These are phyloP conservation scores for Cladophialophora chaetospira DNA, from an alignment of 2,329 filamentous ascomycete genomes.

Conservation along the genomic window DNA sequence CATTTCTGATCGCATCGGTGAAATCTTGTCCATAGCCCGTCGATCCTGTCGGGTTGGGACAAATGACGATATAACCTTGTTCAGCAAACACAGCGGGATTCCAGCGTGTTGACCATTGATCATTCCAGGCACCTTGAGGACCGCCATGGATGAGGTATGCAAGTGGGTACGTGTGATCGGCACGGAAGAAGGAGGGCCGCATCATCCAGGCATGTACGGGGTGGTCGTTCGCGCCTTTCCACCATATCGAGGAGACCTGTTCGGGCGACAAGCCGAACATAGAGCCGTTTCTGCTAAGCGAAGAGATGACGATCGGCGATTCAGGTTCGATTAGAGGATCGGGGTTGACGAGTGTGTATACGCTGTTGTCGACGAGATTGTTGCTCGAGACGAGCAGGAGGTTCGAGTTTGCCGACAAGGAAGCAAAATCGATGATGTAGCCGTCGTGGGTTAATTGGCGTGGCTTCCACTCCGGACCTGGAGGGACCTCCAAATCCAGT, in stretches of 20 bases:
- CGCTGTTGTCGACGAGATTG: constrained; percentile 48
- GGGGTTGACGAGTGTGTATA: constrained; percentile 46
- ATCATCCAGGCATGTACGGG: constrained; percentile 51
- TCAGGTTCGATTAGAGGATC: constrained; percentile 29
- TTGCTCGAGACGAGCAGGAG: constrained; percentile 47
- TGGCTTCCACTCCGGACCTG: constrained; percentile 16
- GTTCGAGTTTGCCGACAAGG: constrained; percentile 39
- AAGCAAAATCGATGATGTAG: constrained; percentile 44
- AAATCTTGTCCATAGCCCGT: constrained; percentile 59
- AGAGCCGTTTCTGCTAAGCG: constrained; percentile 40
- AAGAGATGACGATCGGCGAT: constrained; percentile 42
- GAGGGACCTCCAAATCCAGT: constrained; percentile 20
- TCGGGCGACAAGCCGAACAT: constrained; percentile 45
- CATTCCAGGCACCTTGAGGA: constrained; percentile 54
- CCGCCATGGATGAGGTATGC: constrained; percentile 59
- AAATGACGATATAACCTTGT: constrained; percentile 62
- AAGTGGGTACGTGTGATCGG: constrained; percentile 53
- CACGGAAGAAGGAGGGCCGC: constrained; percentile 50
- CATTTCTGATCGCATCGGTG: constrained; percentile 54
- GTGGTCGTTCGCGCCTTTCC: constrained; percentile 47
- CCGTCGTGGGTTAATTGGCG: constrained; percentile 45
- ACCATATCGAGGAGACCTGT: constrained; percentile 51
- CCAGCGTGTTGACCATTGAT: constrained; percentile 58
- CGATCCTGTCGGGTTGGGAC: constrained; percentile 62
- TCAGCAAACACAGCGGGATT: constrained; percentile 61